Evolutionary conservation across 2,329 filamentous ascomycete genomes (phyloP), one percentile per base, ranked within the genome.

Genomic region (Aureobasidium mangrovei): DNA sequence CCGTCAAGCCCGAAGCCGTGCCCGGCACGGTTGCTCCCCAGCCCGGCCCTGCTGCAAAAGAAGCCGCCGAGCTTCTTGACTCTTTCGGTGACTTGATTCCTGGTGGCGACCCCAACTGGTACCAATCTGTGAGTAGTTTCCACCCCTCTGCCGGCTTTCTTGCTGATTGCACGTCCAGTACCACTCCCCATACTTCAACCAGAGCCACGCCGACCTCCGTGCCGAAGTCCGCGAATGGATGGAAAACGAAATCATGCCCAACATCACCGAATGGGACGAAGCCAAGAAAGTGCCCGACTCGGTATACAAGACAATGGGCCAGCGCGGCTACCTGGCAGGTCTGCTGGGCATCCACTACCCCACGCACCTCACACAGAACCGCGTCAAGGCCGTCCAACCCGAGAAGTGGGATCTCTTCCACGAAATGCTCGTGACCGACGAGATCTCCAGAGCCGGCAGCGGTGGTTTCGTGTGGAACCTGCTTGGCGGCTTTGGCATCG

Each of bases 331-430:
- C 69, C 81, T 98, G 18, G 86, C 90, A n/a, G 93, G 93, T 62
- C 77, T 97, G 56, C 77, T 98, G 60, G 93, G 91, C 60, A 80
- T 88, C 58, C 78, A 86, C 66, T 97, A 88, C 74, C 90, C 88
- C 10, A 45, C 38, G 32, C 6, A 43, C 18, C 84, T 91, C 66
- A 83, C 83, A 26, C 75, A 83, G 40, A 80, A 85, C 66, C 75
- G 78, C 4, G 81, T 96, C 63, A 82, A 86, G 73, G 85, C 83
- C 46, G 93, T 98, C 9, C 72, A 85, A 0, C 76, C 87, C 0
- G 89, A 96, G 73, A 85, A 93, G 69, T 98, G 91, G 91, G 93
- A 98, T 74, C 81, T 95, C 42, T 98, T 97, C 83, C 93, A 98
- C 73, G 93, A 98, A 78, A 80, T 97, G 81, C 79, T 97, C 42